Evolutionary conservation across 768 basidiomycete species (phyloP).

Genomic region (Calocera viscosa): DNA sequence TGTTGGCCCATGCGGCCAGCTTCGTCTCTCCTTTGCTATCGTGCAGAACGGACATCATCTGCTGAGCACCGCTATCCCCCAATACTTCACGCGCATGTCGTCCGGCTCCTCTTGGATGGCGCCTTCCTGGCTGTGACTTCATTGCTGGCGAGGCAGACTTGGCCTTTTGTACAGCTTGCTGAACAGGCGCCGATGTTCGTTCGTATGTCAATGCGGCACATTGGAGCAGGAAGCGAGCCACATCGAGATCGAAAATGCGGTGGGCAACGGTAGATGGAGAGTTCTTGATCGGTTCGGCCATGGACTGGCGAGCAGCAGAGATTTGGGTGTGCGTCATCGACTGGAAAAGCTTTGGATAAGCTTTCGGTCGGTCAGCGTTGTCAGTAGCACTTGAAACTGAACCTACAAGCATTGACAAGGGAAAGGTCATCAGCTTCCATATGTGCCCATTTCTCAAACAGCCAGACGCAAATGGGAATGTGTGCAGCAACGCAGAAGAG

Average conservation of each 20-base stretch:
- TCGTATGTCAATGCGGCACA: slow-evolving; percentile 21
- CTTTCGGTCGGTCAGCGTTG: slow-evolving; percentile 1
- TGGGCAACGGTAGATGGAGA: slow-evolving; percentile 13
- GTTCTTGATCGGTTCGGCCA: slow-evolving; percentile 13
- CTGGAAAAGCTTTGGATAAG: slow-evolving; percentile 18
- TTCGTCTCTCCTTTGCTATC: slow-evolving; percentile 15
- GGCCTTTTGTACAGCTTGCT: slow-evolving; percentile 14
- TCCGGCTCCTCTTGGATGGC: background rate
- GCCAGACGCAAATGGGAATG: slow-evolving; percentile 12
- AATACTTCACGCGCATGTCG: slow-evolving; percentile 4
- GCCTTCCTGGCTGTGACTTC: no score
- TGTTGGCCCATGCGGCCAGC: slow-evolving; percentile 12
- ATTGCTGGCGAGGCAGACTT: background rate
- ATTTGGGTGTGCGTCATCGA: slow-evolving; percentile 16
- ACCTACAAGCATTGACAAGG: slow-evolving; percentile 17
- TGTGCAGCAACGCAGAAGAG: slow-evolving; percentile 17
- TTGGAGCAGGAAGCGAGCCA: slow-evolving; percentile 15
- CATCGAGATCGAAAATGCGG: slow-evolving; percentile 19
- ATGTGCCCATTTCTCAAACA: slow-evolving; percentile 15
- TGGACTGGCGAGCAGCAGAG: slow-evolving; percentile 12
- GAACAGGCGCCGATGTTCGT: slow-evolving; percentile 16
- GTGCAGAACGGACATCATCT: slow-evolving; percentile 16
- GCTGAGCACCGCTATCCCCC: slow-evolving; percentile 12
- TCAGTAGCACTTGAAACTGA: no score
- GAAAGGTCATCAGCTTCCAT: slow-evolving; percentile 15